Conservation (phyloP, 441 rosid species). For the Kokia cookei region DNA sequence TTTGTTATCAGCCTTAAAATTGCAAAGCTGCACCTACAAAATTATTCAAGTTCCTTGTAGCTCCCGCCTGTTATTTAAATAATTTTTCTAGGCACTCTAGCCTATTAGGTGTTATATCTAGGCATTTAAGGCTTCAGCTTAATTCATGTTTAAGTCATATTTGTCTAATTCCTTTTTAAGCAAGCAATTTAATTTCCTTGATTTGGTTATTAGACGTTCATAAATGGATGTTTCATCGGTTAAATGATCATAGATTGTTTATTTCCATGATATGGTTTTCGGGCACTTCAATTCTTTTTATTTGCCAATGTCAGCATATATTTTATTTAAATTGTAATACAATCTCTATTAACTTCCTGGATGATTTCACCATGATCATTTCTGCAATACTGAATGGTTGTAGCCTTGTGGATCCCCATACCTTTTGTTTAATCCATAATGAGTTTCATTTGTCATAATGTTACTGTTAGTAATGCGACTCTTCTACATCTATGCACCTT, state of each 20-base stretch:
- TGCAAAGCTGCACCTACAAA: not conserved
- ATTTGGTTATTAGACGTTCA: not conserved
- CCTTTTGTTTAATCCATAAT: not conserved
- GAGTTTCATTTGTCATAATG: not conserved
- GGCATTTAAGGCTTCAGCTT: not conserved
- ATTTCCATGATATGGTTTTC: not conserved
- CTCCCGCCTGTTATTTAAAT: not conserved
- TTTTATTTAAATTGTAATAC: not conserved
- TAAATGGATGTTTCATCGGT: not conserved
- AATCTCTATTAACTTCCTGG: constrained; percentile 4
- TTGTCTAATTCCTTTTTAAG: not conserved
- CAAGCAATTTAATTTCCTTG: not conserved
- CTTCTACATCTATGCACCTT: not conserved
- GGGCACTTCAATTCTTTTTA: not conserved
- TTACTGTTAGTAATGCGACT: not conserved
- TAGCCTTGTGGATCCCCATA: not conserved
- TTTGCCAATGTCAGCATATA: not conserved
- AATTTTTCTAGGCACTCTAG: not conserved
- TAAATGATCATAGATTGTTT: not conserved
- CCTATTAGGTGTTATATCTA: not conserved
- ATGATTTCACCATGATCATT: not conserved
- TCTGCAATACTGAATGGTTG: not conserved
- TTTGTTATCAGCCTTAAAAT: not conserved
- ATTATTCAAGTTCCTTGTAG: not conserved
- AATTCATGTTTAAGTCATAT: not conserved